phyloP scores from a whole-genome alignment of 768 basidiomycete genomes.

The Naganishia kalamii region DNA sequence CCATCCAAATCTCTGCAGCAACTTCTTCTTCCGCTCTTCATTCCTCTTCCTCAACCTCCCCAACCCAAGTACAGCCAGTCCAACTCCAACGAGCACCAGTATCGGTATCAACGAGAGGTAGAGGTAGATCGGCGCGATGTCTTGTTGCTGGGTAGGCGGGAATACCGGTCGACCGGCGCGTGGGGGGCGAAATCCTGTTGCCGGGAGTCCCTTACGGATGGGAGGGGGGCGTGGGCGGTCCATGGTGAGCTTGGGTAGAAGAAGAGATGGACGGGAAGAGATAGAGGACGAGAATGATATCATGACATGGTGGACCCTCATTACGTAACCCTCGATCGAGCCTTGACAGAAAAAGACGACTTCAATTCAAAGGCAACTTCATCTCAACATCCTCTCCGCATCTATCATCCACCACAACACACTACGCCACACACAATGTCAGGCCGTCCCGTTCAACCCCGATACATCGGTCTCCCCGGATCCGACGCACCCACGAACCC shows the following conservation, averaged over 20 bases:
- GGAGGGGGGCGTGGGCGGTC: conserved; percentile 10
- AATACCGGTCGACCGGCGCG: not conserved
- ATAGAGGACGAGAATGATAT: not conserved
- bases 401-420: not conserved
- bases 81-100: conserved; percentile 26
- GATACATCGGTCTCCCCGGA: conserved; percentile 7
- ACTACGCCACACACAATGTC: conserved; percentile 9
- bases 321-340: not conserved
- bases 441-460: conserved; percentile 18
- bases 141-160: not conserved
- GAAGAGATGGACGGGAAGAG: not conserved
- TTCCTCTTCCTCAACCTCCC: conserved; percentile 29
- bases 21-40: conserved; percentile 22
- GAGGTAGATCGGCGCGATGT: conserved; percentile 7
- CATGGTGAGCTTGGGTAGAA: not conserved
- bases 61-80: conserved; percentile 22
- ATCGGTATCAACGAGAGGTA: conserved; percentile 29
- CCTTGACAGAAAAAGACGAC: not conserved
- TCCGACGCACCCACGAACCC: not conserved
- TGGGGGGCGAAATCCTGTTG: not conserved
- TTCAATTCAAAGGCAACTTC: not conserved
- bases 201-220: conserved; percentile 8
- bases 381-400: not conserved
- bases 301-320: too few species aligned
- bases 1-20: conserved; percentile 28